Evolutionary conservation across 2,329 filamentous ascomycete genomes (phyloP).

Genomic region (Exophiala spinifera): DNA sequence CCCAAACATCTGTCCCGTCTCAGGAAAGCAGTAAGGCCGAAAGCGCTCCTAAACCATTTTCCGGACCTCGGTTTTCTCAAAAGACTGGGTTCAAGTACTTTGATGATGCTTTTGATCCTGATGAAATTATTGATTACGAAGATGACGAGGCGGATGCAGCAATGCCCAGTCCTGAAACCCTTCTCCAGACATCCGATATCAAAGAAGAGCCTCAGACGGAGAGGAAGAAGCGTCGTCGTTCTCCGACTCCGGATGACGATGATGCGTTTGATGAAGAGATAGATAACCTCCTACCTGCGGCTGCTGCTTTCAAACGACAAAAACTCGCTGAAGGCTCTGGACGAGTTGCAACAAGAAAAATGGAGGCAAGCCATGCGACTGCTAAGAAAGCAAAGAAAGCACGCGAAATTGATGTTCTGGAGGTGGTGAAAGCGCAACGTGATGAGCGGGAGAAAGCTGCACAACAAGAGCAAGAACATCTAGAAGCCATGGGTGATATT

Average conservation of each 20-base stretch:
- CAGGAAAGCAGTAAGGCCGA: conserved; percentile 18
- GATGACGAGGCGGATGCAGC: conserved; percentile 18
- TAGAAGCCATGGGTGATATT: conserved; percentile 66
- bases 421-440: conserved; percentile 56
- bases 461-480: conserved; percentile 39
- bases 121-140: conserved; percentile 29
- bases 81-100: conserved; percentile 68
- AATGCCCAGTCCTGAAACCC: conserved; percentile 3
- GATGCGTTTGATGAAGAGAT: conserved; percentile 51
- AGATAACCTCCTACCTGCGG: conserved; percentile 73
- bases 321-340: conserved; percentile 53
- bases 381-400: conserved; percentile 42
- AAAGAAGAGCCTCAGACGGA: conserved; percentile 30
- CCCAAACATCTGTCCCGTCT: conserved; percentile 3
- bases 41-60: conserved; percentile 34
- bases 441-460: conserved; percentile 65
- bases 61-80: conserved; percentile 25
- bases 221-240: conserved; percentile 32
- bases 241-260: conserved; percentile 30
- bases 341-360: conserved; percentile 13
- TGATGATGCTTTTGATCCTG: conserved; percentile 54
- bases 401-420: conserved; percentile 66
- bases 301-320: conserved; percentile 74
- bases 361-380: conserved; percentile 30
- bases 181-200: conserved; percentile 11